Evolutionary conservation across 495 filamentous ascomycete species (phyloP).

Genomic region (Lepraria neglecta): DNA sequence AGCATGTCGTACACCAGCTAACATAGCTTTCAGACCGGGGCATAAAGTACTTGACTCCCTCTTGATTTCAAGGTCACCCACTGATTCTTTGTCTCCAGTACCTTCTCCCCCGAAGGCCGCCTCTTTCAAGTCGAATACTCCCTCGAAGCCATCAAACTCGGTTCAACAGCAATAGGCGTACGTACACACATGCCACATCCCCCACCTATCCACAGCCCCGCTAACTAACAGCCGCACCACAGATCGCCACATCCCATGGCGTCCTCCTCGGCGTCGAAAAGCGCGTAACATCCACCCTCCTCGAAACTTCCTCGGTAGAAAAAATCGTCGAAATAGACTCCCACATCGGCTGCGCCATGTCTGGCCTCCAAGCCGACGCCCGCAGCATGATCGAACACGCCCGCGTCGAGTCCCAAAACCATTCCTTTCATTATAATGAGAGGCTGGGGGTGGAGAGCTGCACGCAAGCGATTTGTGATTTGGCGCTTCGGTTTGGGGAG

Average conservation of each 20-base stretch:
- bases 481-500: conserved; percentile 94
- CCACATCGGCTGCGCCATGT: conserved; percentile 98
- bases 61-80: not conserved
- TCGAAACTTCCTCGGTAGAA: conserved; percentile 94
- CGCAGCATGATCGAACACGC: conserved; percentile 96
- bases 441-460: conserved; percentile 90
- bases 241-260: conserved; percentile 86
- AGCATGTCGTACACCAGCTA: conserved; percentile 26
- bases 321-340: conserved; percentile 99
- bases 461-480: conserved; percentile 96
- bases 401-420: conserved; percentile 92
- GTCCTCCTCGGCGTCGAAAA: conserved; percentile 97
- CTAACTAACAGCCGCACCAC: conserved; percentile 1
- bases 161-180: conserved; percentile 95
- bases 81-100: conserved; percentile 49
- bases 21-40: conserved; percentile 69
- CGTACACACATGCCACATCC: conserved; percentile 26
- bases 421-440: conserved; percentile 96
- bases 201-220: not conserved
- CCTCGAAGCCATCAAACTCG: conserved; percentile 98
- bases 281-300: conserved; percentile 92
- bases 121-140: conserved; percentile 99
- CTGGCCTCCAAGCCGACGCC: conserved; percentile 91
- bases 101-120: conserved; percentile 98
- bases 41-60: conserved; percentile 70